phyloP scores from a whole-genome alignment of 2,329 filamentous ascomycete genomes.

The Claviceps cyperi region DNA sequence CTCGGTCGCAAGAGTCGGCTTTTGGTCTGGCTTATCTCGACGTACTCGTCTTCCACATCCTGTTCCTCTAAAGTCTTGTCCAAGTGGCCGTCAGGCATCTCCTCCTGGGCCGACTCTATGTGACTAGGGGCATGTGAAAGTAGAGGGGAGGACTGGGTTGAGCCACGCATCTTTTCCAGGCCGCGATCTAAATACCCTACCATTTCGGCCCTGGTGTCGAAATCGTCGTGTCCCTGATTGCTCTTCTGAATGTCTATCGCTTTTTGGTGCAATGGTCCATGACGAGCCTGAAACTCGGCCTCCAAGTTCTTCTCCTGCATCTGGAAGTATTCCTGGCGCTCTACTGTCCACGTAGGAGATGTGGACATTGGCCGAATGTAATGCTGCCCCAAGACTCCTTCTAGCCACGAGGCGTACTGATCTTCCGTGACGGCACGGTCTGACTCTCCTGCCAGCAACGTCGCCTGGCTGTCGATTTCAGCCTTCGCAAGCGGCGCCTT shows the following conservation, averaged over 20 bases:
- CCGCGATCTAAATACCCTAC: conserved; percentile 34
- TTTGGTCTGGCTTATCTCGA: conserved; percentile 18
- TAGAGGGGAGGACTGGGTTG: conserved; percentile 8
- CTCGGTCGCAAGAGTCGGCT: conserved; percentile 2
- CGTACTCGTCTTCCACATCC: conserved; percentile 20
- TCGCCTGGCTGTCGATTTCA: conserved; percentile 19
- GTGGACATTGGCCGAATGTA: conserved; percentile 22
- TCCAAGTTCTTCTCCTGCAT: conserved; percentile 35
- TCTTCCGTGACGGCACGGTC: conserved; percentile 18
- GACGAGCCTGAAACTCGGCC: conserved; percentile 30
- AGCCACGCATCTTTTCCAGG: conserved; percentile 27
- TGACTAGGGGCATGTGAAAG: conserved; percentile 14
- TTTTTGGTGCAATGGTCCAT: conserved; percentile 32
- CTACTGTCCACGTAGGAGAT: conserved; percentile 22
- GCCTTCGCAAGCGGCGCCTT: conserved; percentile 27
- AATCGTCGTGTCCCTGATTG: conserved; percentile 20
- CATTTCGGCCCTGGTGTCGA: conserved; percentile 31
- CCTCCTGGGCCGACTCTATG: conserved; percentile 15
- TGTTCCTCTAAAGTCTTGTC: conserved; percentile 12
- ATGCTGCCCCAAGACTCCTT: conserved; percentile 28
- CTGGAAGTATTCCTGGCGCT: conserved; percentile 26
- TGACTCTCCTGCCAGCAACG: conserved; percentile 7
- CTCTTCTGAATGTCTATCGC: conserved; percentile 20
- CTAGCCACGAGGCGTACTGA: conserved; percentile 31
- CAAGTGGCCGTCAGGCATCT: conserved; percentile 12